These are phyloP conservation scores for Erodium texanum DNA, from an alignment of 441 rosid genomes.

Conservation along the genomic window DNA sequence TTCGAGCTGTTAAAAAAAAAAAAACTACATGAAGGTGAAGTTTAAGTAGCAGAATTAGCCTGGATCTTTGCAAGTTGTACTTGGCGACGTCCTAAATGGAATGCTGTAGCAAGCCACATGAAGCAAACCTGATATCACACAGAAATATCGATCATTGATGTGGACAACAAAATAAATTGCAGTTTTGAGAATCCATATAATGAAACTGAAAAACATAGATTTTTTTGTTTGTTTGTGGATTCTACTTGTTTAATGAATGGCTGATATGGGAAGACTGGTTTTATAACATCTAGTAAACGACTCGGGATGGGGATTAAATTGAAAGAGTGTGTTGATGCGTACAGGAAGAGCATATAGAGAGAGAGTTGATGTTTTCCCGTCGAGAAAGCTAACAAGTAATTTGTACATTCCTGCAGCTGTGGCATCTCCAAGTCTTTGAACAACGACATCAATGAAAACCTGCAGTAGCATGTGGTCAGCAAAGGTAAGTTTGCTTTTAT, in stretches of 20 bases:
- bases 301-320: not conserved
- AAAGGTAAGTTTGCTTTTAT: not conserved
- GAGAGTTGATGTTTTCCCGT: conserved; percentile 54
- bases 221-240: too few species aligned
- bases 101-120: conserved; percentile 65
- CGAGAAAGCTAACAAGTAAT: conserved; percentile 55
- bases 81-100: conserved; percentile 68
- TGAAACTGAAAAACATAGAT: not conserved
- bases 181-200: not conserved
- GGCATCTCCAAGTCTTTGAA: conserved; percentile 94
- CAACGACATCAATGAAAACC: conserved; percentile 86
- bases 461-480: conserved; percentile 21
- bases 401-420: conserved; percentile 86
- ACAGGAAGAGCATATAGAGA: conserved; percentile 80
- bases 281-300: too few species aligned
- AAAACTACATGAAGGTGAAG: not conserved
- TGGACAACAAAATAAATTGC: not conserved
- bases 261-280: too few species aligned
- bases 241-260: too few species aligned
- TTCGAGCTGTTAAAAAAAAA: not conserved
- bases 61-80: conserved; percentile 58
- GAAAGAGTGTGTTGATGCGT: conserved; percentile 20
- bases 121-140: conserved; percentile 45
- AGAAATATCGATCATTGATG: too few species aligned
- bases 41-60: conserved; percentile 28